phyloP scores from a whole-genome alignment of 345 rosid genomes.

The Durio zibethinus region DNA sequence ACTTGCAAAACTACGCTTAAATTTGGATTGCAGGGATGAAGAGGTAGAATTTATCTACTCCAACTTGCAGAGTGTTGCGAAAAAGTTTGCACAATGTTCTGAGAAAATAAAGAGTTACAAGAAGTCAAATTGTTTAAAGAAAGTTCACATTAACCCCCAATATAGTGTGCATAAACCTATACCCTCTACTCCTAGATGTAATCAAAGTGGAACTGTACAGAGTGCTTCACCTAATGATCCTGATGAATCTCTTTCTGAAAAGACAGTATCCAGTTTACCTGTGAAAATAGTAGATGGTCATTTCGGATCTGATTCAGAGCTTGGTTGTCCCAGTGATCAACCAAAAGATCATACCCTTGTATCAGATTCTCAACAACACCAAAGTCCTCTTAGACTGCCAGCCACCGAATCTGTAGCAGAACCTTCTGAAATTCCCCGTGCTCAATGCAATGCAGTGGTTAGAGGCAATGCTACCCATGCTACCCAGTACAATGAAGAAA shows the following conservation, averaged over 20 bases:
- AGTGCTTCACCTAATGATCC: not conserved
- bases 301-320: conserved; percentile 1
- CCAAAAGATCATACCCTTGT: not conserved
- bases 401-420: not conserved
- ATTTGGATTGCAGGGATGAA: conserved; percentile 53
- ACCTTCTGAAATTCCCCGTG: conserved; percentile 14
- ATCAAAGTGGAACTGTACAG: not conserved
- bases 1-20: conserved; percentile 57
- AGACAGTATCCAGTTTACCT: not conserved
- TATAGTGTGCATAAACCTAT: not conserved
- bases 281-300: not conserved
- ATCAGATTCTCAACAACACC: conserved; percentile 7
- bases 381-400: not conserved
- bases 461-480: not conserved
- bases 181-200: not conserved
- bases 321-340: not conserved
- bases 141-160: not conserved
- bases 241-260: not conserved
- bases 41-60: conserved; percentile 60
- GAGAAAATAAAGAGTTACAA: conserved; percentile 8
- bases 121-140: conserved; percentile 7
- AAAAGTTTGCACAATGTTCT: conserved; percentile 37
- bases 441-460: not conserved
- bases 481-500: not conserved
- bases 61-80: conserved; percentile 50